Base-by-base conservation (phyloP, 345 rosid species). In the sweet orange (Citrus sinensis) region DNA sequence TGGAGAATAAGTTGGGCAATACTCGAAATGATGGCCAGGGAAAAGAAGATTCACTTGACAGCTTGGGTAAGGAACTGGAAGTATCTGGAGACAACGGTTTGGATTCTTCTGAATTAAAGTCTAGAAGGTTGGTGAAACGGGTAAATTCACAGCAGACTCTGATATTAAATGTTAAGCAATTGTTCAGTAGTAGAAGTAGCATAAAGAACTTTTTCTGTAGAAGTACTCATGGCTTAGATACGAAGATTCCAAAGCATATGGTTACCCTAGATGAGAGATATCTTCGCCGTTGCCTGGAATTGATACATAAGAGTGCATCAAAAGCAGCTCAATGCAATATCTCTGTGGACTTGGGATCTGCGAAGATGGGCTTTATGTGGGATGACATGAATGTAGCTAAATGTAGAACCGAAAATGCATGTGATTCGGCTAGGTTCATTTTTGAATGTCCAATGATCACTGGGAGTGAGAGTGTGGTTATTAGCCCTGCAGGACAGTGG, bases 201-300 rank as follows among this genome's bases (percentile, higher is more conserved):
- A 79, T 84, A 34, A 87, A 85, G 79, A 88, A 82, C 24, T 85
- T 90, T 0, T 81, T 90, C 64, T 72, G 87, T 78, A 91, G 39
- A 49, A 85, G 85, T 65, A 80, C 81, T 49, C 79, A 71, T 74
- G 82, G 83, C 75, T 78, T 86, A 16, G 92, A 88, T 58, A 81
- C 76, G 85, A 89, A 86, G 88, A 90, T 93, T 73, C 94, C 94
- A 35, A 90, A 89, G 88, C 88, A 87, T 88, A 61, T 95, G 89
- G 89, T 90, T 54, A 86, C 90, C 40, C 70, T 88, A 7, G 94
- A 95, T 79, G 99, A 92, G 81, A 93, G 89, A 78, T 90, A 89
- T 84, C 91, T 93, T 6, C 92, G 89, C 6, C 80, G 84, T 34
- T 95, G 99, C 82, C 89, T 95, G 34, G 92, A 95, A 40, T 63